phyloP scores from a whole-genome alignment of 139 green algal species.

The Pleodorina starrii region DNA sequence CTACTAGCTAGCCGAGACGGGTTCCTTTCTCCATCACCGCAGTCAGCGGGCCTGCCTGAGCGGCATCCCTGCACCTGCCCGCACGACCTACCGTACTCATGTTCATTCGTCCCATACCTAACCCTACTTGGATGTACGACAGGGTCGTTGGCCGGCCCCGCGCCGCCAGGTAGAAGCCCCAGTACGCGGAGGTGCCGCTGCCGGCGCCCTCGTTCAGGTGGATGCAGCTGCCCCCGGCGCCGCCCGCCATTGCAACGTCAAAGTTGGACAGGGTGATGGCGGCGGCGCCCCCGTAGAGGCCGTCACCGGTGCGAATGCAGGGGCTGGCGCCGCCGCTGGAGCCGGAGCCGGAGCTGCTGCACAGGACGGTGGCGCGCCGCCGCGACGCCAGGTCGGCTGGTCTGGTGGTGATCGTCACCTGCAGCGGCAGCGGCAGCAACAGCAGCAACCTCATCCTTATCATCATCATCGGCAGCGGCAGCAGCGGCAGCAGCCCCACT shows the following conservation, averaged over 20 bases:
- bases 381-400: slow-evolving; percentile 12
- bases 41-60: too few relatives aligned
- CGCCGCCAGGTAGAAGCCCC: slow-evolving; percentile 29
- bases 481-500: too few relatives aligned
- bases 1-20: too few relatives aligned
- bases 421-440: too few relatives aligned
- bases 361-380: slow-evolving; percentile 24
- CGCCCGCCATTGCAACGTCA: slow-evolving; percentile 15
- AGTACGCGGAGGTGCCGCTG: slow-evolving; percentile 31
- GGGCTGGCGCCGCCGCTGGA: background rate
- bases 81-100: too few relatives aligned
- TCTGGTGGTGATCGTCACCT: slow-evolving; percentile 41
- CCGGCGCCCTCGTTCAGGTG: slow-evolving; percentile 47
- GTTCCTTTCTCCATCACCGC: too few relatives aligned
- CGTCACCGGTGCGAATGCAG: slow-evolving; percentile 40
- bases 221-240: slow-evolving; percentile 1
- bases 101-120: too few relatives aligned
- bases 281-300: slow-evolving; percentile 28
- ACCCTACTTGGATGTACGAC: slow-evolving; percentile 25
- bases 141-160: background rate
- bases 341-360: background rate
- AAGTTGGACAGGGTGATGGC: slow-evolving; percentile 19
- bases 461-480: too few relatives aligned
- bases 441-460: too few relatives aligned
- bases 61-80: too few relatives aligned